Conservation (phyloP, 768 basidiomycete genomes). For the Leucosporidium creatinivorum region DNA sequence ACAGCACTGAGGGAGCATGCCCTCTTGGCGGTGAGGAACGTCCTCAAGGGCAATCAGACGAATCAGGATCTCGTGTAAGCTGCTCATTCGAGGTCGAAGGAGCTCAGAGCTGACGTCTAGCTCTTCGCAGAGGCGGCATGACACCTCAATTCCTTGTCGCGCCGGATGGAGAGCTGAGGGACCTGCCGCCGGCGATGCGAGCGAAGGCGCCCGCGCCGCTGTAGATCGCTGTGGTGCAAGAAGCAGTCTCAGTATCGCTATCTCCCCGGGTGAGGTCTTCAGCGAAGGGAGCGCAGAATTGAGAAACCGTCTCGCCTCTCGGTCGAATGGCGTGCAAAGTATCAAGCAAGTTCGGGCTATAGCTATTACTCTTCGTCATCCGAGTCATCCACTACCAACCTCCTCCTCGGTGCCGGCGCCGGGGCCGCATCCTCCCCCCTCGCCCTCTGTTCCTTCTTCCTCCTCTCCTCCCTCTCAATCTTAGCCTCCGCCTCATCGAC, state of each 20-base stretch:
- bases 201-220: not conserved
- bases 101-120: not conserved
- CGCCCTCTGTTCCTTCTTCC: constrained; percentile 16
- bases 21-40: constrained; percentile 69
- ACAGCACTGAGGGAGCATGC: constrained; percentile 87
- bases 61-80: constrained; percentile 71
- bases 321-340: not conserved
- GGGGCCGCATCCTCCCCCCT: constrained; percentile 2
- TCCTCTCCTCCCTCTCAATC: constrained; percentile 19
- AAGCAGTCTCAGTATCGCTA: no score
- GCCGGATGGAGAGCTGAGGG: constrained; percentile 13
- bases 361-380: constrained; percentile 7
- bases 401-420: constrained; percentile 1
- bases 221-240: no score
- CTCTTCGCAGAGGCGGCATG: constrained; percentile 4
- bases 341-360: not conserved
- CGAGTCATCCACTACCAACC: constrained; percentile 16
- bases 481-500: constrained; percentile 24
- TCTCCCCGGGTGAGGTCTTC: no score
- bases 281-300: no score
- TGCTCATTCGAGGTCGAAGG: not conserved
- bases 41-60: constrained; percentile 65
- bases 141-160: constrained; percentile 24
- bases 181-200: constrained; percentile 22
- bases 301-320: no score